Evolutionary conservation across 352 stramenopile genomes (phyloP), one percentile per base, ranked within the genome.

Genomic region (Globisporangium recalcitrans): DNA sequence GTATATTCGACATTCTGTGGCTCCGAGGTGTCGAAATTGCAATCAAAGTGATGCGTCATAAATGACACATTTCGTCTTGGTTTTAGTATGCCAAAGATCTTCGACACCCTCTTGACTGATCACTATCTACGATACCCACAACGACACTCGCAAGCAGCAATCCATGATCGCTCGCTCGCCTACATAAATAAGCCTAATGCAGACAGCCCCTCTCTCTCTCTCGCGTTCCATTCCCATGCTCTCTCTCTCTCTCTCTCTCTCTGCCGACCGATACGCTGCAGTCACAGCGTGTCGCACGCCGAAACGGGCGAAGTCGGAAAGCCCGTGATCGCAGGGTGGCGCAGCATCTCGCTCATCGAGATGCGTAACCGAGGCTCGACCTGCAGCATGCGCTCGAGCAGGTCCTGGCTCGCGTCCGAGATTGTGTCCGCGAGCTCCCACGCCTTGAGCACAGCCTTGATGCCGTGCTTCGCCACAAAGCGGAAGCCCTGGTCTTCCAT

Each of bases 401-500:
- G 62, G 58, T 95, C 78, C 57, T 88, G 79, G 32, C 77, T 85
- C 5, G 65, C 46, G 5, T 74, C 71, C 42, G 74, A 84, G 46
- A 94, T 59, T 13, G 68, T 62, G 19, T 70, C 54, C 3, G 51
- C 49, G 42, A 92, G 60, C 1, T 70, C 70, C 87, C 87, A 96
- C 0, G 76, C 77, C 42, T 73, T 67, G 56, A 97, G 82, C 57
- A 97, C 77, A 0, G 84, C 74, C 61, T 77, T 74, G 52, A 96
- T 74, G 8, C 84, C 82, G 52, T 85, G 67, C 57, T 90, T 91
- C 19, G 70, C 70, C 36, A 96, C 82, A 70, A 96, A 95, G 32
- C 77, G 80, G 70, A 96, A 98, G 44, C 94, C 82, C 21, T 78
- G 62, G 73, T 98, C 95, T 42, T 82, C 82, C n/a, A 65, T 46